Percentiles rank a stretch among this genome's conserved stretches.
Conservation (phyloP, 306 rosid genomes). For the Quercus wislizeni region DNA sequence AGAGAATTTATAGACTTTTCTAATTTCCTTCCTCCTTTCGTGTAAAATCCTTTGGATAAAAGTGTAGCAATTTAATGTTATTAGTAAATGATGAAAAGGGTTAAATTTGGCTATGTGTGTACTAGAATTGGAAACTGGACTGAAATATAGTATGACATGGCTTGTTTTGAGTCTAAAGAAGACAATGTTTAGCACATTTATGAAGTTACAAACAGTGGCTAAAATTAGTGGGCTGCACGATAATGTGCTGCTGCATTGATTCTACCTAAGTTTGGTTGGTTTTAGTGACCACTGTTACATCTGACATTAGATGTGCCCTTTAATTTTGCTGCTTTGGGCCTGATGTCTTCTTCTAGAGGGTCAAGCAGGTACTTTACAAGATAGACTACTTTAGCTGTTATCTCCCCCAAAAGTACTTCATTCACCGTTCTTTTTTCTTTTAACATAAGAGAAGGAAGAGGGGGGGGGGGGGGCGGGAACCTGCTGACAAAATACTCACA, state of each 20-base stretch:
- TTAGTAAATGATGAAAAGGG: neutral
- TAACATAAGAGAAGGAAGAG: neutral
- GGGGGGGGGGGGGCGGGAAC: too few species aligned
- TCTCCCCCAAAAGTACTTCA: neutral
- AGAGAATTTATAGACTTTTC: neutral
- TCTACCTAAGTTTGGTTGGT: neutral
- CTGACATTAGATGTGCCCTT: neutral
- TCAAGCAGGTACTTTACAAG: neutral
- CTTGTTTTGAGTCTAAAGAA: constrained; percentile 11
- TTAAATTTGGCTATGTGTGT: neutral
- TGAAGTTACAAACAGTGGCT: neutral
- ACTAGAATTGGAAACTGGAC: neutral
- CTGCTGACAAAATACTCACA: neutral
- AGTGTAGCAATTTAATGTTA: neutral
- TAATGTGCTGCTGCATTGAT: neutral
- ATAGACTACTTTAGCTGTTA: neutral
- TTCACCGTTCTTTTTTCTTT: neutral
- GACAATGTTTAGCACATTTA: neutral
- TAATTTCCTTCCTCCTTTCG: neutral
- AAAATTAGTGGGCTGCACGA: neutral
- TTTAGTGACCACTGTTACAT: neutral
- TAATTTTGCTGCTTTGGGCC: neutral
- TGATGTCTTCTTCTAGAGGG: neutral
- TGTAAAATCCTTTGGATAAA: neutral
- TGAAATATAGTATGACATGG: neutral